A percentile compares a stretch with the other conserved stretches of the same genome.
Evolutionary conservation across 139 green algal genomes (phyloP).

Genomic region (Ettlia oleoabundans): DNA sequence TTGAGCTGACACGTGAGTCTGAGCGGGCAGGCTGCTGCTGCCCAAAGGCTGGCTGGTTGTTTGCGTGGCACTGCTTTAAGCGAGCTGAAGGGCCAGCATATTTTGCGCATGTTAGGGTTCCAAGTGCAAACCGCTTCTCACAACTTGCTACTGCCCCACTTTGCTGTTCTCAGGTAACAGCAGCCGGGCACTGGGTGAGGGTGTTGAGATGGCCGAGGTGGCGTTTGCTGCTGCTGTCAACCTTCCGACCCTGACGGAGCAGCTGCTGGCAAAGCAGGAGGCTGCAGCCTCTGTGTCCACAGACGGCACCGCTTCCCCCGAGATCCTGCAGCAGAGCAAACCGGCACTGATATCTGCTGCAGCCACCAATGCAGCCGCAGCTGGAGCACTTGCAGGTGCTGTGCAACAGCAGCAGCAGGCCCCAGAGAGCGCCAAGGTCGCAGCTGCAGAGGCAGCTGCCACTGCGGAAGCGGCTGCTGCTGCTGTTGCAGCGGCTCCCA

Average conservation of each 20-base stretch:
- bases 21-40: not conserved
- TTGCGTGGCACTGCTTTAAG: no score
- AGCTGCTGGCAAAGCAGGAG: not conserved
- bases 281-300: not conserved
- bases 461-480: not conserved
- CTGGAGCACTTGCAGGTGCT: not conserved
- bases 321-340: not conserved
- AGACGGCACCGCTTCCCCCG: not conserved
- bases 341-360: slow-evolving; percentile 1
- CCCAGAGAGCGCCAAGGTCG: not conserved
- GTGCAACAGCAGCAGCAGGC: not conserved
- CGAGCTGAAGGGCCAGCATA: no score
- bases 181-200: slow-evolving; percentile 12
- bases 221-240: not conserved
- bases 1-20: slow-evolving; percentile 21
- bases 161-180: not conserved
- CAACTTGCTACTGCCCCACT: not conserved
- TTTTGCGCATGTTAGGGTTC: no score
- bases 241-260: slow-evolving; percentile 16
- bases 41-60: not conserved
- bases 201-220: slow-evolving; percentile 3
- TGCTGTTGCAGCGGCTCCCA: slow-evolving; percentile 2
- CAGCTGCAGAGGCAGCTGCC: not conserved
- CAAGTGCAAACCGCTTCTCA: not conserved
- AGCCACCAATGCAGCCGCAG: not conserved